Evolutionary conservation across 2,329 filamentous ascomycete species (phyloP), one percentile per base, ranked within the genome.

Genomic region (Talaromyces sp.): DNA sequence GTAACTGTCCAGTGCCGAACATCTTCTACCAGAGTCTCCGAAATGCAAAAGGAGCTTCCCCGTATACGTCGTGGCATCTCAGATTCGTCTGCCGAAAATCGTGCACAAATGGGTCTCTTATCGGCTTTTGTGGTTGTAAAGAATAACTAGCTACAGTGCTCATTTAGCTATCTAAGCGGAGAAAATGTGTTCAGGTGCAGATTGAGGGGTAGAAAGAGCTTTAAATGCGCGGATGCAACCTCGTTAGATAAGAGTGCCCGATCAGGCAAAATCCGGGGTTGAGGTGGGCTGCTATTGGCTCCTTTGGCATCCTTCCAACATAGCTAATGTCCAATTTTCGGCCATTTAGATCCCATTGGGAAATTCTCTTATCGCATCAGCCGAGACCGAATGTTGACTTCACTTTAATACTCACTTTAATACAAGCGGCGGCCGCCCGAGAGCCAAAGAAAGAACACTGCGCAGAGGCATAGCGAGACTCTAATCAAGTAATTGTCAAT

Each of bases 171-270:
- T 7, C 41, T 43, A n/a, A 43, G 41, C 41, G 9, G 17, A n/a
- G 41, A 21, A 43, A 19, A 43, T 43, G 17, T 6, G 38, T 10
- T 8, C 17, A 12, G 41, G 43, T 46, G 43, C 43, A 46, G 11
- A 19, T 46, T 46, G 43, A 46, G 43, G 43, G 43, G 43, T 19
- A 24, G 14, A 52, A 14, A 52, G 14, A 52, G 24, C 48, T 51
- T 10, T 21, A 52, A 0, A 12, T 27, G 48, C 61, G 55, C 61
- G 46, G 46, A 54, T 46, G 43, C 29, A 62, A 62, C 57, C n/a
- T 24, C 41, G 19, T 46, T 38, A 41, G 54, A 56, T 46, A 56
- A 48, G 54, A 48, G 12, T 12, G 26, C 24, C 48, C 48, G 48
- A 29, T 26, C 14, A 19, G 24, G 9, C 26, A 52, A 52, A 52